These are phyloP conservation scores for Combretum micranthum DNA, from an alignment of 345 rosid genomes.

Conservation along the genomic window DNA sequence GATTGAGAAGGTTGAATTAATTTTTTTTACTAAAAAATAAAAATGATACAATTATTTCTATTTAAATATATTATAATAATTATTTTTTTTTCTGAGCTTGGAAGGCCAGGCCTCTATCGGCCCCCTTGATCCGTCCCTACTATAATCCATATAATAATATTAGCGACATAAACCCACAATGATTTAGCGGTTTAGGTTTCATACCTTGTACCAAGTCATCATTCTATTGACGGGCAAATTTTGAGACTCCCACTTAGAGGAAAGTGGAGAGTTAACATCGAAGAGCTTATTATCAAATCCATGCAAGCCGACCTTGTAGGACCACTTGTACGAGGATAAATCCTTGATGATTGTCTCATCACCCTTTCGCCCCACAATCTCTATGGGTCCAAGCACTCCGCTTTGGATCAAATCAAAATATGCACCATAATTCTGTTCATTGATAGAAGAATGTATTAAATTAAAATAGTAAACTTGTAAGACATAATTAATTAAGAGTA, in stretches of 20 bases:
- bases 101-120: too few relatives aligned
- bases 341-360: conserved; percentile 38
- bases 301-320: conserved; percentile 38
- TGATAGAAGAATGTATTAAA: neutral
- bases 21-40: too few relatives aligned
- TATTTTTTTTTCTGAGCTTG: too few relatives aligned
- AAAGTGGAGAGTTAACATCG: conserved; percentile 1
- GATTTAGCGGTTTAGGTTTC: too few relatives aligned
- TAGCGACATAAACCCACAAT: too few relatives aligned
- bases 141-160: too few relatives aligned
- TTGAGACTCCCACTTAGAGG: conserved; percentile 8
- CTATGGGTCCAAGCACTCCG: conserved; percentile 31
- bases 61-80: too few relatives aligned
- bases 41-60: too few relatives aligned
- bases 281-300: conserved; percentile 22
- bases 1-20: too few relatives aligned
- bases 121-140: too few relatives aligned
- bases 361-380: conserved; percentile 24
- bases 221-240: conserved; percentile 13
- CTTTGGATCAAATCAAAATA: conserved; percentile 12
- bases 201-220: conserved; percentile 49
- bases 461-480: too few relatives aligned
- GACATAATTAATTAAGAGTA: too few relatives aligned
- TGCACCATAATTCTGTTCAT: conserved; percentile 32
- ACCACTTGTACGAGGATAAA: conserved; percentile 45